Evolutionary conservation across 257 asterid species (phyloP).

Genomic region (Mitragyna speciosa): DNA sequence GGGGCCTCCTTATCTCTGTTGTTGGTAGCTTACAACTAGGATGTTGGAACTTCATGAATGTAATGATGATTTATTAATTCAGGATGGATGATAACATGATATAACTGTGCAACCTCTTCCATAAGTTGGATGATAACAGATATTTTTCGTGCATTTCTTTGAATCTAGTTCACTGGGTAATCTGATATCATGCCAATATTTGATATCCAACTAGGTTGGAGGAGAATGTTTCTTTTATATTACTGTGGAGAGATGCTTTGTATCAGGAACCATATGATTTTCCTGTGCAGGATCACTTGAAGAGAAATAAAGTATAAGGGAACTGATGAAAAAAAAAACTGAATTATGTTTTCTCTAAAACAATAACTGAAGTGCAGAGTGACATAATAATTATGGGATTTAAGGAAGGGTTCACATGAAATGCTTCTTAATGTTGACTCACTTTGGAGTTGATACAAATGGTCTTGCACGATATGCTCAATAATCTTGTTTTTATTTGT

Average conservation of each 20-base stretch:
- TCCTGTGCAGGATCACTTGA: neutral
- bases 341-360: neutral
- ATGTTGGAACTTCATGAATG: neutral
- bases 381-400: neutral
- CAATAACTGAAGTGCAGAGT: neutral
- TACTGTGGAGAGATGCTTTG: neutral
- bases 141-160: neutral
- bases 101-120: neutral
- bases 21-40: neutral
- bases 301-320: neutral
- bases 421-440: neutral
- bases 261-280: neutral
- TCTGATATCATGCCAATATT: neutral
- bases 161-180: neutral
- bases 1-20: neutral
- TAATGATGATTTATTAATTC: neutral
- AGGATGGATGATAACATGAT: neutral
- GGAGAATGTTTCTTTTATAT: neutral
- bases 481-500: slow-evolving; percentile 4
- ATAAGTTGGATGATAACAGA: too few species aligned
- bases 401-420: neutral
- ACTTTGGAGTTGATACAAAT: neutral
- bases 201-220: neutral
- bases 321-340: neutral
- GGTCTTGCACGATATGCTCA: neutral